These are phyloP conservation scores for Tranzscheliella williamsii DNA, from an alignment of 1,284 basidiomycete species.

Conservation along the genomic window DNA sequence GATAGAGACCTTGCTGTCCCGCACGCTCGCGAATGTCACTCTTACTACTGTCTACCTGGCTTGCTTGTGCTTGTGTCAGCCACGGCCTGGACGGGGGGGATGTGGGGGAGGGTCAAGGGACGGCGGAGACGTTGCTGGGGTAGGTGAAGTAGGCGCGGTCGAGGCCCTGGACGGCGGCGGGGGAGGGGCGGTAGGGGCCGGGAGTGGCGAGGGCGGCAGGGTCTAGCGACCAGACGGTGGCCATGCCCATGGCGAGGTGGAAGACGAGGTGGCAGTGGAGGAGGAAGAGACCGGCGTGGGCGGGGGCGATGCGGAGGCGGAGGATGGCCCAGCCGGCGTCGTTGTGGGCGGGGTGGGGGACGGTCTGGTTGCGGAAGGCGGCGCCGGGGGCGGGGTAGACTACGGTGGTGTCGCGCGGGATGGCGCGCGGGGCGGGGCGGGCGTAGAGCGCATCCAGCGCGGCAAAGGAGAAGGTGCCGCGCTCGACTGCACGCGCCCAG, in stretches of 20 bases:
- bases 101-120: too few relatives aligned
- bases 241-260: constrained; percentile 50
- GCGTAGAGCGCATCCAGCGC: constrained; percentile 4
- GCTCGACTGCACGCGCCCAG: constrained; percentile 23
- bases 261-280: constrained; percentile 42
- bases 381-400: constrained; percentile 38
- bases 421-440: constrained; percentile 1
- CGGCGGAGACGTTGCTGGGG: constrained; percentile 1
- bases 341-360: constrained; percentile 3
- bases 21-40: too few relatives aligned
- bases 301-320: constrained; percentile 22
- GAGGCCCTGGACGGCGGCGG: constrained; percentile 3
- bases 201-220: too few relatives aligned
- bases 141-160: not conserved
- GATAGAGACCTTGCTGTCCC: too few relatives aligned
- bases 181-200: too few relatives aligned
- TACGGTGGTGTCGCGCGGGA: constrained; percentile 40
- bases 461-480: constrained; percentile 32
- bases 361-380: constrained; percentile 11
- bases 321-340: constrained; percentile 42
- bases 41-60: too few relatives aligned
- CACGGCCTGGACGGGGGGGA: too few relatives aligned
- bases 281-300: constrained; percentile 19
- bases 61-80: too few relatives aligned
- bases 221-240: constrained; percentile 23